These are phyloP conservation scores for Mycena haematopus DNA, from an alignment of 768 basidiomycete genomes.

Conservation along the genomic window DNA sequence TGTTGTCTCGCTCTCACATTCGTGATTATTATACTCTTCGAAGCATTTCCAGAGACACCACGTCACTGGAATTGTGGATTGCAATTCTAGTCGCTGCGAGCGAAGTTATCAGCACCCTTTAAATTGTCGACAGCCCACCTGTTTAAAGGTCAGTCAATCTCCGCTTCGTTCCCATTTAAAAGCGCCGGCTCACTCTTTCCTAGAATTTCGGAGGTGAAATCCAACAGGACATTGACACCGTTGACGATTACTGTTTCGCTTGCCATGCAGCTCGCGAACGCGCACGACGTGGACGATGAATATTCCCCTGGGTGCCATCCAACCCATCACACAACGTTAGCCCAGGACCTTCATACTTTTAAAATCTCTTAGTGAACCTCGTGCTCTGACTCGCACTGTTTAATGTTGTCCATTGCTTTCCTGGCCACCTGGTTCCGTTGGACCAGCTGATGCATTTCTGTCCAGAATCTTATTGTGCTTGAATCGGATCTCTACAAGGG, in stretches of 20 bases:
- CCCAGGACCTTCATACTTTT: neutral
- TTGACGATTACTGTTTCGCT: conserved; percentile 55
- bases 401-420: neutral
- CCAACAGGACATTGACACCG: conserved; percentile 54
- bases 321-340: neutral
- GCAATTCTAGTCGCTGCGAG: conserved; percentile 53
- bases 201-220: conserved; percentile 58
- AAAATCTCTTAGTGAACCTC: neutral
- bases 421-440: neutral
- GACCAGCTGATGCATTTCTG: neutral
- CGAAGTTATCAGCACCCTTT: conserved; percentile 51
- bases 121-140: conserved; percentile 46
- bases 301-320: neutral
- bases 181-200: neutral
- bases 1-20: conserved; percentile 1
- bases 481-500: neutral
- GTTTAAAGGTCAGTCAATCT: conserved; percentile 44
- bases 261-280: conserved; percentile 46
- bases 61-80: conserved; percentile 59
- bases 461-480: neutral
- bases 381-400: neutral
- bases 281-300: conserved; percentile 12
- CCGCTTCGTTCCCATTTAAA: too few species aligned
- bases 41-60: conserved; percentile 60
- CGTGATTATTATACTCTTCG: neutral